Base-by-base conservation (phyloP, 2,329 filamentous ascomycete species). In the Penicillium sp. region DNA sequence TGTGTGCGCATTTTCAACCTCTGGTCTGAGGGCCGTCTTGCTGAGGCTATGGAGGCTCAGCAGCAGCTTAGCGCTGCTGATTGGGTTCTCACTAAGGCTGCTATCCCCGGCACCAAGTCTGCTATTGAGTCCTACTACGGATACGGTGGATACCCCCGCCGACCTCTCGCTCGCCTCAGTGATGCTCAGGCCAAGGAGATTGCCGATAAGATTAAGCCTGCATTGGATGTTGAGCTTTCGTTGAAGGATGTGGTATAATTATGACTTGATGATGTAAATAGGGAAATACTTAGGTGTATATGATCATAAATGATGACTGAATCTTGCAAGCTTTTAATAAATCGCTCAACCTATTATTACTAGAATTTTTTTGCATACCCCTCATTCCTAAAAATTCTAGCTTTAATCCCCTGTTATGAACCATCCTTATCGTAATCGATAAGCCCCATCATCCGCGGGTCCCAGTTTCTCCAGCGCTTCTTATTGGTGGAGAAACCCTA, bases 41-140 rank as follows among this genome's bases (percentile, higher is more conserved):
- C 90, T 29, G 90, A 96, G 79, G 89, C 91, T 5, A 84, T 88
- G 60, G 84, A 84, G 65, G 80, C 92, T 63, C 91, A 96, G 72
- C 89, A 89, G 77, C 77, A 88, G 19, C 82, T 96, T 60, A 88
- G 87, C 70, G 86, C 85, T 71, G 89, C 87, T 43, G 91, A 96
- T 74, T 96, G 90, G 90, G 88, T 90, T 43, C 79, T 95, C 57
- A 95, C 90, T 59, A 95, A 93, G 80, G 80, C 88, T 0, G 89
- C 90, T 54, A 91, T 96, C 65, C 89, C 91, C 1, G 91, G 91
- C 16, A 96, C 91, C 24, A 96, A 96, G 82, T 85, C 86, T 65
- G 90, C 90, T 24, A 89, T 96, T 64, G 87, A 95, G 80, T 86
- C 80, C 65, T 91, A 91, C 75, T 93, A 86, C 73, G 90, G 91